phyloP scores from a whole-genome alignment of 2,329 filamentous ascomycete species.

The Lasiodiplodia gonubiensis region DNA sequence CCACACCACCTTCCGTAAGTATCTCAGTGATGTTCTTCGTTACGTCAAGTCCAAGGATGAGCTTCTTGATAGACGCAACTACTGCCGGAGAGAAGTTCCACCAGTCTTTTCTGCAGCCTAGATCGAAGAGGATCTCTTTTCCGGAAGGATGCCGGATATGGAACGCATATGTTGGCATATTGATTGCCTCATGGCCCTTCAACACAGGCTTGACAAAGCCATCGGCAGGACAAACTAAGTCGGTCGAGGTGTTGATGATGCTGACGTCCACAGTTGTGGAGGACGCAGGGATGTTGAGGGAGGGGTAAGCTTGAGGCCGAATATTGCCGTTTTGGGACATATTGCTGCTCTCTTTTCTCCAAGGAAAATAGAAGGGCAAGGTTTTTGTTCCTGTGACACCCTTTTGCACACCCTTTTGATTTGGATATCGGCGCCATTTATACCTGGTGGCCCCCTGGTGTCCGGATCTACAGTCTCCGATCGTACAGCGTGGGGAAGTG shows the following conservation, averaged over 20 bases:
- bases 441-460: neutral
- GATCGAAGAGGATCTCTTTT: slow-evolving; percentile 54
- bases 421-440: slow-evolving; percentile 1
- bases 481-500: slow-evolving; percentile 19
- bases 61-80: slow-evolving; percentile 5
- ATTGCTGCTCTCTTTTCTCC: neutral
- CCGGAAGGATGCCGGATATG: slow-evolving; percentile 54
- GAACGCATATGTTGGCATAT: slow-evolving; percentile 52
- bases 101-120: slow-evolving; percentile 55
- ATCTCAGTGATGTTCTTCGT: slow-evolving; percentile 49
- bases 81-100: slow-evolving; percentile 39
- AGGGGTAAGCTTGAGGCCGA: slow-evolving; percentile 11
- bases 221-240: slow-evolving; percentile 23
- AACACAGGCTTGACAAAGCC: slow-evolving; percentile 25
- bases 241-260: slow-evolving; percentile 27
- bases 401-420: neutral
- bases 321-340: slow-evolving; percentile 26
- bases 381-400: neutral
- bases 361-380: neutral
- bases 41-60: slow-evolving; percentile 33
- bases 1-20: slow-evolving; percentile 32
- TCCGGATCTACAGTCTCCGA: slow-evolving; percentile 12
- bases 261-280: slow-evolving; percentile 15
- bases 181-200: slow-evolving; percentile 25
- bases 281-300: slow-evolving; percentile 21